Percentiles rank a stretch among this genome's conserved stretches.
phyloP scores from a whole-genome alignment of 116 monocot species.

The Trichopus zeylanicus region DNA sequence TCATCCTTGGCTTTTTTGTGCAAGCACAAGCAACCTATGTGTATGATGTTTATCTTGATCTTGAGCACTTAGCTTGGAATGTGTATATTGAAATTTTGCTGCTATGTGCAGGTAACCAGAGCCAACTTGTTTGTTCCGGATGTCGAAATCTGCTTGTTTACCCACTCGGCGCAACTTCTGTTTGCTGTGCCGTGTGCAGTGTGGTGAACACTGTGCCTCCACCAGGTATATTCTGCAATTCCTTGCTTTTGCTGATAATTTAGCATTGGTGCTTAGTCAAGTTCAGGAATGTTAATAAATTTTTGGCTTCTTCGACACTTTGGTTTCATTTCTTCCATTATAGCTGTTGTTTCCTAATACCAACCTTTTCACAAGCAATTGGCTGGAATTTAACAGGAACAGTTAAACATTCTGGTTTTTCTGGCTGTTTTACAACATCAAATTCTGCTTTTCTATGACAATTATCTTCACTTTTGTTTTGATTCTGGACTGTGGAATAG shows the following conservation, averaged over 20 bases:
- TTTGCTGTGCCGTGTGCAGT: constrained; percentile 58
- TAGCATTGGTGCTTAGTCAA: too few relatives aligned
- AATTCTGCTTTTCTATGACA: too few relatives aligned
- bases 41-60: background rate
- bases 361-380: too few relatives aligned
- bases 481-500: constrained; percentile 20
- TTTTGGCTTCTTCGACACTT: too few relatives aligned
- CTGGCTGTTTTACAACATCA: too few relatives aligned
- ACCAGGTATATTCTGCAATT: constrained; percentile 31
- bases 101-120: constrained; percentile 36
- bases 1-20: too few relatives aligned
- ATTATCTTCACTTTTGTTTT: background rate
- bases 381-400: too few relatives aligned
- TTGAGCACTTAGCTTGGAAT: background rate
- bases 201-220: constrained; percentile 52
- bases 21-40: too few relatives aligned
- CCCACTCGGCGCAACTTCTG: constrained; percentile 59
- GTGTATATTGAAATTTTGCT: background rate
- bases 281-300: too few relatives aligned
- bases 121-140: constrained; percentile 61
- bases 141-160: constrained; percentile 64
- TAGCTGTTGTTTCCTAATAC: too few relatives aligned
- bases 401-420: too few relatives aligned
- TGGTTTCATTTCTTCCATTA: too few relatives aligned
- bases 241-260: background rate